Evolutionary conservation across 169 alveolate genomes (phyloP).

Genomic region (Miamiensis avidus): DNA sequence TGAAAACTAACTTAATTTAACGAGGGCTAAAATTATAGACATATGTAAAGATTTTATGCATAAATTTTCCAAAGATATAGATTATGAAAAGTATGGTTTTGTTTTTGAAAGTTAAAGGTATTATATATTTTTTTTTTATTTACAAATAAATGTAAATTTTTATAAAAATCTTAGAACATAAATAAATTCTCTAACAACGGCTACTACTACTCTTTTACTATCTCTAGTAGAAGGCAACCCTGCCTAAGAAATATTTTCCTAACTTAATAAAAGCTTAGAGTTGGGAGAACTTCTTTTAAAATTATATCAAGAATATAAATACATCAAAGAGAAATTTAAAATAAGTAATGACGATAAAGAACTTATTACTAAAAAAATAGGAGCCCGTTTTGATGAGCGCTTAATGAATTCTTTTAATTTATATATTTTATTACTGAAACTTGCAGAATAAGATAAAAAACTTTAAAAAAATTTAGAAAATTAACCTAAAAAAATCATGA

Average conservation of each 20-base stretch:
- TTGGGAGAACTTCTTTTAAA: background rate
- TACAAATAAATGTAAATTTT: no score
- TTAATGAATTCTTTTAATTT: background rate
- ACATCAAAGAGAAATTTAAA: background rate
- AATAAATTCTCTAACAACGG: background rate
- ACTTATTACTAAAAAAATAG: background rate
- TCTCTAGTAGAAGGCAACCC: constrained; percentile 11
- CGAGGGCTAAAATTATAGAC: background rate
- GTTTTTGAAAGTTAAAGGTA: background rate
- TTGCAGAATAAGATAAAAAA: background rate
- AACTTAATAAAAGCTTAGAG: background rate
- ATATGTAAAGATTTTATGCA: constrained; percentile 1
- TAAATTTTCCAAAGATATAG: background rate
- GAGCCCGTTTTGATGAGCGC: constrained; percentile 7
- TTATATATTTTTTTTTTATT: no score
- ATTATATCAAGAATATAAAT: background rate
- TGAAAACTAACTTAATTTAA: background rate
- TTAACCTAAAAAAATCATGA: background rate
- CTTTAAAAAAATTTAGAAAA: background rate
- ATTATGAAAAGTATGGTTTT: background rate
- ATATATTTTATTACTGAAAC: background rate
- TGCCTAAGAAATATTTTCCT: background rate
- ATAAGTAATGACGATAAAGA: background rate
- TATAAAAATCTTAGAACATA: background rate
- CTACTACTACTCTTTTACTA: background rate